These are phyloP conservation scores for Aspergillus quadricinctus DNA, from an alignment of 2,329 filamentous ascomycete species.

Conservation along the genomic window DNA sequence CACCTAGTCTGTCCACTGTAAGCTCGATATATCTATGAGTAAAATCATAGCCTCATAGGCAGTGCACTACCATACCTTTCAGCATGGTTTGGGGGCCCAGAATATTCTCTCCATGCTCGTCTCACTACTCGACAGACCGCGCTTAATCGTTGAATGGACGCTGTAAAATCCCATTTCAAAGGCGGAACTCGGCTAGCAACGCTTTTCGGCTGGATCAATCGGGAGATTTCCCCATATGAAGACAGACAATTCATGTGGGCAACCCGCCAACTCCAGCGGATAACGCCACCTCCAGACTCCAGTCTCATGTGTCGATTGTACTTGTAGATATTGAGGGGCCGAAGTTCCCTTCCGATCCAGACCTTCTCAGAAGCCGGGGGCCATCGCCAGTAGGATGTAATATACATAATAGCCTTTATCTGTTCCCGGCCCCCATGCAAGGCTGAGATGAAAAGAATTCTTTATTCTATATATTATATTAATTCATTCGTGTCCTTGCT, in stretches of 20 bases:
- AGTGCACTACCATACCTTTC: neutral
- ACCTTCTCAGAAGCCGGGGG: conserved; percentile 9
- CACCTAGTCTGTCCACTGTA: neutral
- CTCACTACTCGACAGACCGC: neutral
- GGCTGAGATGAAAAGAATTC: neutral
- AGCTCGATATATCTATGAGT: neutral
- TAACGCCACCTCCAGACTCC: conserved; percentile 8
- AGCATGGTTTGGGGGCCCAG: neutral
- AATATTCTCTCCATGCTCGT: neutral
- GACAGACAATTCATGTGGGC: conserved; percentile 2
- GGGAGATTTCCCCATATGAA: conserved; percentile 20
- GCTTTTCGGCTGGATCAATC: conserved; percentile 18
- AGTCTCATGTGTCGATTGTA: conserved; percentile 6
- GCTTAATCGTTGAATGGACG: neutral
- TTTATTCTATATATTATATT: neutral
- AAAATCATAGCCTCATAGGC: neutral
- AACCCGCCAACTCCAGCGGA: conserved; percentile 6
- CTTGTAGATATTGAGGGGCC: conserved; percentile 4
- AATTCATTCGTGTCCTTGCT: no score
- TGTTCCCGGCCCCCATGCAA: neutral
- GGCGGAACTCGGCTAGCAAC: conserved; percentile 23
- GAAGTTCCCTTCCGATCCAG: conserved; percentile 17
- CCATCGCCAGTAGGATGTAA: conserved; percentile 4
- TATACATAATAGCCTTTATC: conserved; percentile 1
- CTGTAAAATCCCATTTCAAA: conserved; percentile 2